A percentile compares a stretch with the other conserved stretches of the same genome.
Evolutionary conservation across 305 asterid species (phyloP).

Genomic region (Withania somnifera): DNA sequence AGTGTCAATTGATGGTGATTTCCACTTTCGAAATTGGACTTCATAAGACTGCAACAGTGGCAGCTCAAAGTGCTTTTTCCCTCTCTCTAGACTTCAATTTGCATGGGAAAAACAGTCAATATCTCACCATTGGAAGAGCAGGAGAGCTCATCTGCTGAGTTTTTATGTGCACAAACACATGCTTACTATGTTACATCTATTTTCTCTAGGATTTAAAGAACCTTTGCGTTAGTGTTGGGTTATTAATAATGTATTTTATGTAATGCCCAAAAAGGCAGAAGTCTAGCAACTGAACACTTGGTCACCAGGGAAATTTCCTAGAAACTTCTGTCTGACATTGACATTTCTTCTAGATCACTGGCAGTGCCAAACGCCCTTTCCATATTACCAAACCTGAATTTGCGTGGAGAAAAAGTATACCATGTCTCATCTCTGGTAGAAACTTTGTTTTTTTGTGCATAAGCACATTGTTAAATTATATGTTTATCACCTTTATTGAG

Average conservation of each 20-base stretch:
- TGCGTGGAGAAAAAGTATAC: background rate
- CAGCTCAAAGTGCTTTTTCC: background rate
- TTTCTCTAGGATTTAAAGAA: background rate
- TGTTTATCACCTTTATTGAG: background rate
- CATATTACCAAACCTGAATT: background rate
- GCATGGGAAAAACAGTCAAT: background rate
- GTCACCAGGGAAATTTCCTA: slow-evolving; percentile 20
- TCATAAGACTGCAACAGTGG: background rate
- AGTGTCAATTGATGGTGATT: background rate
- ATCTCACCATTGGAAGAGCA: background rate
- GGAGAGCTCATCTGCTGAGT: background rate
- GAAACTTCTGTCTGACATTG: slow-evolving; percentile 18
- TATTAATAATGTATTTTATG: background rate
- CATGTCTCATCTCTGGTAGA: background rate
- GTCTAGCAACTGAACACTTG: background rate
- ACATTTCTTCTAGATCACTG: background rate
- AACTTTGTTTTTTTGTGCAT: background rate
- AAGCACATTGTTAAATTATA: background rate
- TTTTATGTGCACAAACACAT: background rate
- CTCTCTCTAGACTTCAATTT: background rate
- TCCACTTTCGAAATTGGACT: background rate
- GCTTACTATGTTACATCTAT: background rate
- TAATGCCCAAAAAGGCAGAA: background rate
- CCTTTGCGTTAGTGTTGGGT: background rate
- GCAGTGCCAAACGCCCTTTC: background rate